Evolutionary conservation across 1,284 basidiomycete genomes (phyloP), one percentile per base, ranked within the genome.

Genomic region (Calocybe gambosa): DNA sequence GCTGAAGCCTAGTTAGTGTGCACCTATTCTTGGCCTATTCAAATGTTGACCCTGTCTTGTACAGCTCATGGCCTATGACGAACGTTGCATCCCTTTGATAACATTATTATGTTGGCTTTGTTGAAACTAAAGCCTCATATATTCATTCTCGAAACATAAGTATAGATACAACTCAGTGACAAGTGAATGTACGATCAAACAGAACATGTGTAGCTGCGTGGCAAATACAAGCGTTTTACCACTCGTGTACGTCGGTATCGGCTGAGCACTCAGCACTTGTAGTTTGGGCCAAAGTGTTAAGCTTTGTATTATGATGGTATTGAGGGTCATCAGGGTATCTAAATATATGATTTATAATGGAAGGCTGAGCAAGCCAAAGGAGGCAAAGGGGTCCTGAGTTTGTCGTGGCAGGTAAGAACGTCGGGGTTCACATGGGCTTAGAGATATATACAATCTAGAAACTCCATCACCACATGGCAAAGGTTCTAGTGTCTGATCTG

Each of bases 1-100:
- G 66, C 67, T 42, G 68, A 74, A 23, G 78, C 76, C 54, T 92
- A 93, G 88, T 93, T 63, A 73, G 90, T 80, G 21, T 43, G 21
- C 13, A 25, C n/a, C 39, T 38, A 23, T 47, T 47, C 34, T 21
- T 46, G 38, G 40, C 9, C 12, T 18, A 15, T 20, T 23, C 10
- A 39, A 38, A 33, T 42, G 35, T 44, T 56, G 23, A 54, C 23
- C 23, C 20, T 47, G 2, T 38, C 21, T 23, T 44, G 26, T 45
- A 1, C 49, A 78, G 76, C 55, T 62, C 67, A 46, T 77, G 76
- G 76, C 75, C 76, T 7, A 59, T 73, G 19, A 75, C 72, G 23
- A 75, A 67, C 49, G 54, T 76, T 52, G 67, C 75, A 16, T 62
- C 68, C 13, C 58, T 77, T 52, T 77, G 62, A 68, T 39, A 25